Evolutionary conservation across 371 early-diverging fungal genomes (phyloP).

Genomic region (Aphelidium insulamus): DNA sequence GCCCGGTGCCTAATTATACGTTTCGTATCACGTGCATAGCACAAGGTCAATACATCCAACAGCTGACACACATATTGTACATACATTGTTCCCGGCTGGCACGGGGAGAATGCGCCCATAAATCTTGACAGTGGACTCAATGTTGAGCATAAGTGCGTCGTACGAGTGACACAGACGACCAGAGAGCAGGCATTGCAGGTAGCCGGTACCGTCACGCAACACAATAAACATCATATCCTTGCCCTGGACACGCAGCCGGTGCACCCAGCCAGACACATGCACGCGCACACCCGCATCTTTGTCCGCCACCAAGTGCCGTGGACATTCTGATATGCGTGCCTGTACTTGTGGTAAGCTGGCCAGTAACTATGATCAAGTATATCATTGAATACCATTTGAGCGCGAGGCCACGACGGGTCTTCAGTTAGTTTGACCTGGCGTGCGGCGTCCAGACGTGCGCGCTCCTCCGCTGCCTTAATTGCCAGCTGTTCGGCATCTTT

Average conservation of each 20-base stretch:
- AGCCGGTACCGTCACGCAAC: constrained; percentile 85
- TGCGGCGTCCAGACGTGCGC: constrained; percentile 39
- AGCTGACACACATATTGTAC: background rate
- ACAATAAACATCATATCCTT: constrained; percentile 88
- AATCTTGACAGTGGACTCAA: constrained; percentile 75
- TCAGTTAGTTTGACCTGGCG: constrained; percentile 23
- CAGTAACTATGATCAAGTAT: background rate
- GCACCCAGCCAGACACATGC: constrained; percentile 86
- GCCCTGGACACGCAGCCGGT: constrained; percentile 83
- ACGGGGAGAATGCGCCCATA: constrained; percentile 68
- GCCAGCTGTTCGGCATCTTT: constrained; percentile 41
- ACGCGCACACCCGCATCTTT: constrained; percentile 65
- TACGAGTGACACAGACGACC: constrained; percentile 79
- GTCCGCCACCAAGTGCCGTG: constrained; percentile 18
- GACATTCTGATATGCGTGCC: background rate
- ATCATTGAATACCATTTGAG: constrained; percentile 31
- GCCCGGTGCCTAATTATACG: constrained; percentile 52
- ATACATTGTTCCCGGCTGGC: constrained; percentile 78
- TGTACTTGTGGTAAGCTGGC: background rate
- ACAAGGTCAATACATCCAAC: background rate
- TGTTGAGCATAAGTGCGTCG: constrained; percentile 76
- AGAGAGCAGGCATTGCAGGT: constrained; percentile 77
- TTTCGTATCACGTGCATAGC: background rate
- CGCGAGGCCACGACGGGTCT: constrained; percentile 51
- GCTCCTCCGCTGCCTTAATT: constrained; percentile 43